phyloP scores from a whole-genome alignment of 129 eudicot genomes.

The Arctium minus region DNA sequence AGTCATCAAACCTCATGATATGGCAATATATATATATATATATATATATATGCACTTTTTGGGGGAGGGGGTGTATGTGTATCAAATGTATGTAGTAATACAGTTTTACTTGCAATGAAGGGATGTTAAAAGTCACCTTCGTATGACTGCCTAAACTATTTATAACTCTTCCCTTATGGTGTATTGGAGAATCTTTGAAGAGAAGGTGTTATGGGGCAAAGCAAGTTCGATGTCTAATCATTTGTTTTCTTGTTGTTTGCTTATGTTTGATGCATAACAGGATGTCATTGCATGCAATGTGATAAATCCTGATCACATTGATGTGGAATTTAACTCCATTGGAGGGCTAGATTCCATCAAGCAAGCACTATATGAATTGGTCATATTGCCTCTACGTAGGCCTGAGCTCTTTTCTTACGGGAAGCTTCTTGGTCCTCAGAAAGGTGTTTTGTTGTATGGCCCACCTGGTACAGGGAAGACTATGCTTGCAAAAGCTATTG shows the following conservation, averaged over 20 bases:
- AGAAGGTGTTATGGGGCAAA: neutral
- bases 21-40: neutral
- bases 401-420: slow-evolving; percentile 89
- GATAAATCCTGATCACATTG: slow-evolving; percentile 81
- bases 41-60: no score
- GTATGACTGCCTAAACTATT: neutral
- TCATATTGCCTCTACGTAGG: slow-evolving; percentile 72
- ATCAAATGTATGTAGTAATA: neutral
- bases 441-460: slow-evolving; percentile 85
- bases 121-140: neutral
- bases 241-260: slow-evolving; percentile 3
- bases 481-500: slow-evolving; percentile 97
- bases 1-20: neutral
- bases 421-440: slow-evolving; percentile 83
- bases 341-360: slow-evolving; percentile 84
- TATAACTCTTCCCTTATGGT: neutral
- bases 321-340: slow-evolving; percentile 69
- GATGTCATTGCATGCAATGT: slow-evolving; percentile 89
- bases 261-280: slow-evolving; percentile 31
- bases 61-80: neutral
- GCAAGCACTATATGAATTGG: slow-evolving; percentile 68
- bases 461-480: slow-evolving; percentile 99
- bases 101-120: neutral
- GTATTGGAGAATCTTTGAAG: neutral
- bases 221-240: neutral